Conservation (phyloP, 306 rosid genomes). For the Pachyrhizus erosus region DNA sequence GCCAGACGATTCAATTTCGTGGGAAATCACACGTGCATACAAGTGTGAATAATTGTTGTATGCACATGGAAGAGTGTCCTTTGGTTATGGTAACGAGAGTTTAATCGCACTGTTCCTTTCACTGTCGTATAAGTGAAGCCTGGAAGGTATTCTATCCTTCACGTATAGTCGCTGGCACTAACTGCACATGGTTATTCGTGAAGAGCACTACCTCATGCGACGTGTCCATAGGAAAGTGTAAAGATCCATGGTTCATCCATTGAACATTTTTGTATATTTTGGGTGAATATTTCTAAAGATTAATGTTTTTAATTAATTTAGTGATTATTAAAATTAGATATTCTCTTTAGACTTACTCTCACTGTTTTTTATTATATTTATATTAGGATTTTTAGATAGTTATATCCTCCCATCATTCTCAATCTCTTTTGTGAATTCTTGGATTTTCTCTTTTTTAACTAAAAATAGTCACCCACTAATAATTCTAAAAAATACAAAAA, state of each 20-base stretch:
- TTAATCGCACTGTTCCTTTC: not conserved
- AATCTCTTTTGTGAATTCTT: no score
- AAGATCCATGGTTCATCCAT: not conserved
- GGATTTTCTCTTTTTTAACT: no score
- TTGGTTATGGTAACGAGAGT: not conserved
- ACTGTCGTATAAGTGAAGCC: not conserved
- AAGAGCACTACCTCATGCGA: not conserved
- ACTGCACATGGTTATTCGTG: not conserved
- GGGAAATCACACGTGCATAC: conserved; percentile 90
- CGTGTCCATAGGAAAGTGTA: not conserved
- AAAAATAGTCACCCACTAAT: no score
- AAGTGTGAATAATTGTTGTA: conserved; percentile 55
- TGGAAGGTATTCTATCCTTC: conserved; percentile 2
- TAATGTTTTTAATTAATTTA: not conserved
- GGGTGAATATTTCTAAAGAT: not conserved
- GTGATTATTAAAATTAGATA: no score
- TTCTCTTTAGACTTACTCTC: no score
- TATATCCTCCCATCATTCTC: no score
- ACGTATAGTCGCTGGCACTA: not conserved
- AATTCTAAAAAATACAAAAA: no score
- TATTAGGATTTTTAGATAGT: no score
- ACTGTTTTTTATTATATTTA: no score
- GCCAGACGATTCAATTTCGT: conserved; percentile 56
- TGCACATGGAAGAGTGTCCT: not conserved
- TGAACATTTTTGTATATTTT: not conserved